Base-by-base conservation (phyloP, 2,329 filamentous ascomycete genomes). In the Venturiaceae sp. region DNA sequence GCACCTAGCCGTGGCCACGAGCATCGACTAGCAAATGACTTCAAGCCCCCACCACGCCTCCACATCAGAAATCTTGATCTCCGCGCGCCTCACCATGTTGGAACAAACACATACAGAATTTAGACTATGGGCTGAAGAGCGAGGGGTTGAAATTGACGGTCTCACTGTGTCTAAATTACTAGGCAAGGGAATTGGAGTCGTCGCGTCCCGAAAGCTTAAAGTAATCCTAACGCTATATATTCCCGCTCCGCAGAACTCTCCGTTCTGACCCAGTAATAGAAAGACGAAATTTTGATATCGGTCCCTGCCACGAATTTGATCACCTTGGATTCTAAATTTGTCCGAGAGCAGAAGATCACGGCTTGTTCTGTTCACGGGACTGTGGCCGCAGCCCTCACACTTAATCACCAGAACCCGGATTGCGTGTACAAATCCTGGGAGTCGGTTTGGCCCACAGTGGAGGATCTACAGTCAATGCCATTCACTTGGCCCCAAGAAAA, bases 131-230 rank as follows among this genome's bases (percentile, higher is more conserved):
- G 86, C 87, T 1, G 69, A 77, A 46, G 71, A 73, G 1, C 79
- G 83, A 59, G 88, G 87, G 14, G 80, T 95, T 30, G 72, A 79
- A 36, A 80, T 90, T 63, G 78, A 86, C 64, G 85, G 84, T 30
- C 83, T 95, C 53, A 75, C 76, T 2, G 85, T 90, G 5, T 79
- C 83, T 41, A 76, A 76, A 39, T 84, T 95, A 16, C 81, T 85
- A 5, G 87, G 85, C 1, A 80, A 87, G 58, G 91, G 91, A 30
- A 80, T 94, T 57, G 91, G 92, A 52, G 84, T 96, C 59, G 79
- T 92, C 55, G 86, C 90, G 5, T 85, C 82, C 13, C 79, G 80
- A 30, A 74, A 80, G 14, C 79, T 94, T 61, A 75, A 86, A 74
- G 88, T 88, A 73, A 66, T 7, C 50, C 30, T 13, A n/a, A 4